Base-by-base conservation (phyloP, 176 grass and related monocot genomes). In the Olyra latifolia region DNA sequence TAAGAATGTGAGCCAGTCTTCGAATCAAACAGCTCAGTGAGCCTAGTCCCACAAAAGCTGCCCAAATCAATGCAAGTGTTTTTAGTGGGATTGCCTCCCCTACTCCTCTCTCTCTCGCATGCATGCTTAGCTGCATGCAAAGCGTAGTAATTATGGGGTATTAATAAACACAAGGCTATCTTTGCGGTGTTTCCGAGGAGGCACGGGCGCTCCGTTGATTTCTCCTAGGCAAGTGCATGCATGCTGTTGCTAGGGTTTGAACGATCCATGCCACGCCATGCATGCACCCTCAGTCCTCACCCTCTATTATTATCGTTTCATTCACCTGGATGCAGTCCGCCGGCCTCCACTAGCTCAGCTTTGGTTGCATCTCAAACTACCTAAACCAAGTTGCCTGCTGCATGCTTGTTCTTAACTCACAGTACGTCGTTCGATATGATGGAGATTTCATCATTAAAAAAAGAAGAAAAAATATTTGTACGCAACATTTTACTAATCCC, bases 171-270 rank as follows among this genome's bases (percentile, higher is more conserved):
- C 56, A 76, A 39, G 77, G 82, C 66, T 71, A 82, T 86, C 71
- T 85, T 82, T 85, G 66, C 83, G 50, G 72, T 82, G 83, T 83
- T 88, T 86, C 74, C 85, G 83, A 91, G 91, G 86, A 77, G 88
- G 82, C 79, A 91, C 91, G 86, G 85, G 86, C 55, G 91, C 71
- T 82, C 88, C 88, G 92, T 85, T 76, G 88, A 94, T 94, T 91
- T 94, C 88, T 94, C 92, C 91, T 9, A 94, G 86, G 88, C 85
- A 44, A 74, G 74, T 55, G 79, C 67, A 19, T 69, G 61, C 68
- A 19, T 69, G 61, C 68, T 19, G 16, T 82, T 47, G 1, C 46
- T 87, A 77, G 69, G 78, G 79, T 85, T 78, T 83, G 64, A 72
- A 75, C 53, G 75, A 55, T 53, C 76, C 47, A 58, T 14, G 13